These are phyloP conservation scores for Fusarium lateritium DNA, from an alignment of 2,329 filamentous ascomycete species.

Conservation along the genomic window DNA sequence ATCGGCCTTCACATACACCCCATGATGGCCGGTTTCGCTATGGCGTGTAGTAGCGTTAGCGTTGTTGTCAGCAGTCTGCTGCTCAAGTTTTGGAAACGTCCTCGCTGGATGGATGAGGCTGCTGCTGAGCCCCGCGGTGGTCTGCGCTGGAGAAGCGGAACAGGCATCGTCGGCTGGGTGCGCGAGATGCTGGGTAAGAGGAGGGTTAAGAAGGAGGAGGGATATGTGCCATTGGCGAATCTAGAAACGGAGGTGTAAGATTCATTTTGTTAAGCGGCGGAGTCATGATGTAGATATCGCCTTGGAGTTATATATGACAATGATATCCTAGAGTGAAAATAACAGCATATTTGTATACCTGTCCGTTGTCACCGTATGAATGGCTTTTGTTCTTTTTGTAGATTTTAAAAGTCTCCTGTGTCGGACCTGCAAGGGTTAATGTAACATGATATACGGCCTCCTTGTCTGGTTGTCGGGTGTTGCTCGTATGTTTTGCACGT, in stretches of 20 bases:
- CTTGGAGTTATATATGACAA: conserved; percentile 13
- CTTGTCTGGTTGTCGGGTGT: conserved; percentile 40
- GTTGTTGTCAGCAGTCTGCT: conserved; percentile 89
- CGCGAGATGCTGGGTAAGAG: conserved; percentile 58
- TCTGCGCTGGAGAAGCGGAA: conserved; percentile 60
- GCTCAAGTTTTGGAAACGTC: conserved; percentile 88
- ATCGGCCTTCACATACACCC: conserved; percentile 90
- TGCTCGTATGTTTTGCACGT: conserved; percentile 40
- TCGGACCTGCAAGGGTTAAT: conserved; percentile 8
- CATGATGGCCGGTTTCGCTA: conserved; percentile 94
- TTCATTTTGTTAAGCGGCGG: conserved; percentile 25
- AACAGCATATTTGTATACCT: conserved; percentile 9
- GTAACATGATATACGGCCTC: conserved; percentile 19
- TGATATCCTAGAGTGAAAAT: conserved; percentile 27
- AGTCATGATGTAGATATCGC: conserved; percentile 27
- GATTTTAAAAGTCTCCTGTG: not conserved
- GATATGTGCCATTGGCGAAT: conserved; percentile 72
- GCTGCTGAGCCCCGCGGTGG: conserved; percentile 71
- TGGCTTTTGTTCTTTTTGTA: not conserved
- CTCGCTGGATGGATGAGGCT: conserved; percentile 86
- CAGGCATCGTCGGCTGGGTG: conserved; percentile 59
- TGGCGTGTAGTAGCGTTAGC: conserved; percentile 91
- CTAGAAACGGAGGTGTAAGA: conserved; percentile 57
- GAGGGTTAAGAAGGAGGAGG: conserved; percentile 62
- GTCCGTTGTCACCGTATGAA: not conserved